These are phyloP conservation scores for Amauroascus verrucosus DNA, from an alignment of 2,329 filamentous ascomycete species.

Conservation along the genomic window DNA sequence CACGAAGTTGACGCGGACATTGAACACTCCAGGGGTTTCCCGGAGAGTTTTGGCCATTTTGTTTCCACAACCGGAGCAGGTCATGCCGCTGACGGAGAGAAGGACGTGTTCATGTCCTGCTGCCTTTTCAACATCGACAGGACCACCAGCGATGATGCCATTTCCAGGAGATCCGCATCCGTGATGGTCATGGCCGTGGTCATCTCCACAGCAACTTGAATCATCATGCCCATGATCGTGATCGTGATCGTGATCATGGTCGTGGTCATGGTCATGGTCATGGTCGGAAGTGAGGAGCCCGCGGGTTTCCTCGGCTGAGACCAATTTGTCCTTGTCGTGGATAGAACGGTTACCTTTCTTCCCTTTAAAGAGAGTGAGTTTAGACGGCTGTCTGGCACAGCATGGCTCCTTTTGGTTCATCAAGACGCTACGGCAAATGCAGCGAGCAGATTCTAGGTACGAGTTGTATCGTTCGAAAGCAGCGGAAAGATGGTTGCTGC, in stretches of 20 bases:
- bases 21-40: conserved; percentile 13
- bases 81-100: conserved; percentile 14
- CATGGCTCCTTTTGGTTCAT: conserved; percentile 5
- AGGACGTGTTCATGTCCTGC: conserved; percentile 12
- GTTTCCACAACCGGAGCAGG: conserved; percentile 29
- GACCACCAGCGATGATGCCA: background rate
- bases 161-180: background rate
- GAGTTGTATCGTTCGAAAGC: conserved; percentile 21
- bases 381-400: conserved; percentile 5
- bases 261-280: background rate
- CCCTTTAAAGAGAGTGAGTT: conserved; percentile 5
- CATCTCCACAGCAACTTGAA: conserved; percentile 6
- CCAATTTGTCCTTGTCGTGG: conserved; percentile 3
- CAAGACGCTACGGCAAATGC: conserved; percentile 22
- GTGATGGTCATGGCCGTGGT: background rate
- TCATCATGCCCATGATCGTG: conserved; percentile 6
- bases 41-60: conserved; percentile 17
- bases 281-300: conserved; percentile 6
- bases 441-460: conserved; percentile 22
- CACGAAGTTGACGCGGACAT: conserved; percentile 19
- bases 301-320: conserved; percentile 1
- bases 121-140: conserved; percentile 12
- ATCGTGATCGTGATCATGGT: conserved; percentile 7
- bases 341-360: background rate
- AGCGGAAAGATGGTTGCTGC: conserved; percentile 18